phyloP scores from a whole-genome alignment of 257 asterid genomes.

The Scutellaria barbata region DNA sequence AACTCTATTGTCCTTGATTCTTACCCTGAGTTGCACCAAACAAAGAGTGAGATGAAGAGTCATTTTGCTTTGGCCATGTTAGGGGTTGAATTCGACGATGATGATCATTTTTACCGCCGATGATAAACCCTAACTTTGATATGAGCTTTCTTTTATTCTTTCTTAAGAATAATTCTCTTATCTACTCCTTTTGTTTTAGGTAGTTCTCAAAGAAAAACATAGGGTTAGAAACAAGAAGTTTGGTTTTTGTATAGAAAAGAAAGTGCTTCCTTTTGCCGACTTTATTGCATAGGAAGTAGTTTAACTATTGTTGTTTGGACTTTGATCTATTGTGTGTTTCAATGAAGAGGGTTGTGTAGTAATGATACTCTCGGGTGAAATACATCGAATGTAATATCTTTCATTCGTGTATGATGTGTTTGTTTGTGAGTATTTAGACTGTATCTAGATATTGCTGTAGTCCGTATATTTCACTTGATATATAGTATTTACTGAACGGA shows the following conservation, averaged over 20 bases:
- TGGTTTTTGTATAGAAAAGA: slow-evolving; percentile 48
- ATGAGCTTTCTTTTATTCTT: not conserved
- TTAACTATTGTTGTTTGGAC: slow-evolving; percentile 26
- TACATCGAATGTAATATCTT: not conserved
- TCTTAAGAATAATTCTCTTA: not conserved
- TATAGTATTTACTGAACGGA: not conserved
- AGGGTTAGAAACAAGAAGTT: slow-evolving; percentile 36
- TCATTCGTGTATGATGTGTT: not conserved
- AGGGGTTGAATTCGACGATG: slow-evolving; percentile 83
- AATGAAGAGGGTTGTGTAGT: slow-evolving; percentile 1
- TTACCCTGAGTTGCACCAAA: slow-evolving; percentile 52
- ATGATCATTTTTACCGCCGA: slow-evolving; percentile 54
- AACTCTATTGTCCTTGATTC: slow-evolving; percentile 39
- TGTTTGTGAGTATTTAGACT: not conserved
- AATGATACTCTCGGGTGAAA: not conserved
- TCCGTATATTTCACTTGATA: not conserved
- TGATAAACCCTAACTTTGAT: slow-evolving; percentile 37
- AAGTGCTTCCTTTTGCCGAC: slow-evolving; percentile 32
- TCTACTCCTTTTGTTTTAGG: slow-evolving; percentile 22
- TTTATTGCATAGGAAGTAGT: slow-evolving; percentile 23
- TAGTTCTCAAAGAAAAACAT: slow-evolving; percentile 11
- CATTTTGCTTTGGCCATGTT: slow-evolving; percentile 94
- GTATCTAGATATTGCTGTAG: not conserved
- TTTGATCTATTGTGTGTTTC: not conserved
- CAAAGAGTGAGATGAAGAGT: slow-evolving; percentile 75